Percentiles rank a stretch among this genome's conserved stretches.
phyloP scores from a whole-genome alignment of 1,139 yeast species.

The Saccharomycopsis hybrid region DNA sequence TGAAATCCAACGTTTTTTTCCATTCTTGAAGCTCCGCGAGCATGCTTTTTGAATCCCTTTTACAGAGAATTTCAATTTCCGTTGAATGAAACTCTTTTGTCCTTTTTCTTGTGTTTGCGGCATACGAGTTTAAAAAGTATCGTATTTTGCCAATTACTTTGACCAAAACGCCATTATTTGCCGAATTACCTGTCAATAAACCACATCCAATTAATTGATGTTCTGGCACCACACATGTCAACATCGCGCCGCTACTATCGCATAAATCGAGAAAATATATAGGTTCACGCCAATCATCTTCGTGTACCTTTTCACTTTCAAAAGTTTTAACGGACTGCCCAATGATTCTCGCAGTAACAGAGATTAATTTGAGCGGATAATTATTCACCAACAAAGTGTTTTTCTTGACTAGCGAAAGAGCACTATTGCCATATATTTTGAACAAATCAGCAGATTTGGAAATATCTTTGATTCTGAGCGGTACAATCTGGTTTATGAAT shows the following conservation, averaged over 20 bases:
- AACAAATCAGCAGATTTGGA: constrained; percentile 12
- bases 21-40: constrained; percentile 14
- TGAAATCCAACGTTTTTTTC: constrained; percentile 14
- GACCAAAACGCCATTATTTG: constrained; percentile 10
- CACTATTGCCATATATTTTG: constrained; percentile 9
- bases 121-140: neutral
- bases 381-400: constrained; percentile 14
- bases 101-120: neutral
- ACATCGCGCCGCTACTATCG: constrained; percentile 15
- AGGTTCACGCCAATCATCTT: neutral
- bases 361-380: constrained; percentile 13
- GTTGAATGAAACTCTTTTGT: constrained; percentile 3
- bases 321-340: constrained; percentile 6
- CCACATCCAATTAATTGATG: constrained; percentile 16
- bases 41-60: constrained; percentile 6
- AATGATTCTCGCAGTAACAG: constrained; percentile 15
- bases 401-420: constrained; percentile 2
- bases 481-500: constrained; percentile 9
- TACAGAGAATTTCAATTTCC: constrained; percentile 6
- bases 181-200: constrained; percentile 1
- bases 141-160: constrained; percentile 12
- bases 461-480: constrained; percentile 15
- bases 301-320: neutral
- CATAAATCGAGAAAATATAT: constrained; percentile 13
- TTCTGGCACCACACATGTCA: constrained; percentile 15